Base-by-base conservation (phyloP, 2,329 filamentous ascomycete species). In the Pseudopyrenochaeta lycopersici region DNA sequence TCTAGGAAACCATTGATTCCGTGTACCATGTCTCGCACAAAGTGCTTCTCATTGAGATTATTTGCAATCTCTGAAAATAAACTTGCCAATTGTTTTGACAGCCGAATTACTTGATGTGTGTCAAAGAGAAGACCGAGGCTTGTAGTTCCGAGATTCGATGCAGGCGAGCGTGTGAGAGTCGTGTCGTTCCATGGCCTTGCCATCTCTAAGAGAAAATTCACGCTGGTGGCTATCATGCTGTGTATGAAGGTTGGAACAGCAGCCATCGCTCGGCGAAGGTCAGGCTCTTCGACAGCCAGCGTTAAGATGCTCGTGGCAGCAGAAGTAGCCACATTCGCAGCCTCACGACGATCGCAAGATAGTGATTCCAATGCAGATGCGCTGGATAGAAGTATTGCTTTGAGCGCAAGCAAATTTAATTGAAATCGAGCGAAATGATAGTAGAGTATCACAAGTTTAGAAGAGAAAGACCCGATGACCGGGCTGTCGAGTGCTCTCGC, bases 391-490 rank as follows among this genome's bases (percentile, higher is more conserved):
- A 73, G 66, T 73, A 72, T 41, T 0, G 68, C 52, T 70, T 81
- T 41, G 65, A 83, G 52, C 65, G 79, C 63, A 73, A 84, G 63
- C 64, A 81, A 66, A 52, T 83, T 82, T 21, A 84, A 75, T 46
- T 84, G 81, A 49, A 84, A 81, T 46, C 80, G 80, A 14, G 80
- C 81, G 56, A 84, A 84, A 60, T 83, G 79, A 59, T 82, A 83
- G 63, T 84, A 82, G 4, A 84, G 67, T 1, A 82, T 77, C 9
- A 83, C 79, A 3, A 80, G 81, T 61, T 81, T 82, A 4, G 79
- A 80, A 1, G 80, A 80, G 33, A 71, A 73, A 3, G 70, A 72
- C 3, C 66, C 66, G 17, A 73, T 71, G 12, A 49, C 42, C 15
- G 59, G 49, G 36, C 63, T 70, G 31, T 72, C 67, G 6, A 59